A percentile compares a stretch with the other conserved stretches of the same genome.
Conservation (phyloP, 169 alveolate genomes). For the Cryptosporidium meleagridis region DNA sequence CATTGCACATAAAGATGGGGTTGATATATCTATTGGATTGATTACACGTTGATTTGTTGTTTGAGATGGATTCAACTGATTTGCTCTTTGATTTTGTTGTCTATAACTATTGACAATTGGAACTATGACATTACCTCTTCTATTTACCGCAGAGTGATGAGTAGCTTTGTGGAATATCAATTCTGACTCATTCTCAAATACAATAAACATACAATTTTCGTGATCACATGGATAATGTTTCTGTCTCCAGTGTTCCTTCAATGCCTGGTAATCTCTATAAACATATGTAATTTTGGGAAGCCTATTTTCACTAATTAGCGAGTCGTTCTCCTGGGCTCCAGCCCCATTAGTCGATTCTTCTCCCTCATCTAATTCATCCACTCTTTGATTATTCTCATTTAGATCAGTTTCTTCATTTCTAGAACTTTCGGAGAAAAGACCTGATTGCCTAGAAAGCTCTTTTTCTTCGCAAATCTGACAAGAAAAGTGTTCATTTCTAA, state of each 20-base stretch:
- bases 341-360: background rate
- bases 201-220: conserved; percentile 81
- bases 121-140: conserved; percentile 49
- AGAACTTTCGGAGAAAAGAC: background rate
- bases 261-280: conserved; percentile 76
- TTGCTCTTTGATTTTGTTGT: conserved; percentile 35
- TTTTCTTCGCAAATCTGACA: conserved; percentile 61
- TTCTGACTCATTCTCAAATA: conserved; percentile 79
- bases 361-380: background rate
- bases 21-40: background rate
- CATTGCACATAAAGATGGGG: conserved; percentile 34
- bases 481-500: conserved; percentile 64
- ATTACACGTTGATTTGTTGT: background rate
- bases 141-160: conserved; percentile 37
- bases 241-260: conserved; percentile 78
- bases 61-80: background rate
- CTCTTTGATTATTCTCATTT: background rate
- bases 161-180: conserved; percentile 78
- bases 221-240: conserved; percentile 80
- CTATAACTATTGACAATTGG: conserved; percentile 53
- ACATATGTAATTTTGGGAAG: conserved; percentile 70
- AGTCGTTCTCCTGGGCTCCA: background rate
- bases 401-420: background rate
- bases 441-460: background rate
- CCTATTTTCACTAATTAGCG: background rate